Conservation (phyloP, 306 rosid genomes). For the Amphicarpaea edgeworthii region DNA sequence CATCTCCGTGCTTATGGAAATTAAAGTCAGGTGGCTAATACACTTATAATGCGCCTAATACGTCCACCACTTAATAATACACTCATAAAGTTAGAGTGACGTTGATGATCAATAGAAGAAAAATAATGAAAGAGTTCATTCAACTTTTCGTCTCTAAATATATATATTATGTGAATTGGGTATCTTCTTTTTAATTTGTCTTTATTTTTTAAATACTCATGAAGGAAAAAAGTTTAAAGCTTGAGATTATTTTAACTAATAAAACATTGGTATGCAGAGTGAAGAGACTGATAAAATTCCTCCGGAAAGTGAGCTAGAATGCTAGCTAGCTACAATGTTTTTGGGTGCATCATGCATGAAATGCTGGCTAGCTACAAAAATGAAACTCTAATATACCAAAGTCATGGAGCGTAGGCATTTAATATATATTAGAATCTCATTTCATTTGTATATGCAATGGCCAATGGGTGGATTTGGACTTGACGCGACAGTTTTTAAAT, state of each 20-base stretch:
- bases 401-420: constrained; percentile 5
- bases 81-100: constrained; percentile 15
- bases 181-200: too few species aligned
- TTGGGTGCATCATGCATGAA: too few species aligned
- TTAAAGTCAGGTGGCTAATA: constrained; percentile 12
- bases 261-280: background rate
- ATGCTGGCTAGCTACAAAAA: background rate
- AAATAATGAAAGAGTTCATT: too few species aligned
- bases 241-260: background rate
- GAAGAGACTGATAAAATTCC: constrained; percentile 12
- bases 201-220: background rate
- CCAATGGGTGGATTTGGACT: constrained; percentile 54
- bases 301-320: background rate
- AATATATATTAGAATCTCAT: background rate
- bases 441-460: background rate
- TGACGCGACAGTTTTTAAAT: constrained; percentile 51
- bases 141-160: too few species aligned
- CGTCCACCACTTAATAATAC: constrained; percentile 33
- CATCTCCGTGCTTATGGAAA: constrained; percentile 8
- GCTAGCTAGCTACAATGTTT: too few species aligned
- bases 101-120: too few species aligned
- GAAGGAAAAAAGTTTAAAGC: background rate
- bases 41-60: constrained; percentile 3
- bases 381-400: constrained; percentile 8
- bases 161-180: too few species aligned